These are phyloP conservation scores for Tuber brumale DNA, from an alignment of 495 filamentous ascomycete species.

Conservation along the genomic window DNA sequence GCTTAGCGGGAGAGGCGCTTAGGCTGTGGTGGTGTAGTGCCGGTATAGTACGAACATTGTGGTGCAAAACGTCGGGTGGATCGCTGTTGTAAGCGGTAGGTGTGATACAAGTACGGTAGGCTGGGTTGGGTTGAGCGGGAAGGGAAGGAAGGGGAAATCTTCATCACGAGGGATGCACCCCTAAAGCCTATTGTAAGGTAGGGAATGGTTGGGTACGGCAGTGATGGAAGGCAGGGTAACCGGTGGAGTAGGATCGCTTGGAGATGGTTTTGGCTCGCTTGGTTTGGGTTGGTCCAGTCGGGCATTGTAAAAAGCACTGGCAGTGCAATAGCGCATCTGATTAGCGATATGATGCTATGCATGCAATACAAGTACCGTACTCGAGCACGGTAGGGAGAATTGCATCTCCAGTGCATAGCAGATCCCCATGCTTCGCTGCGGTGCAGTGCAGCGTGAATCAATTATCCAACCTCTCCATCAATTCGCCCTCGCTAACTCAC, in stretches of 20 bases:
- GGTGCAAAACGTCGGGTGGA: background rate
- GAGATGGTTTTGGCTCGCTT: background rate
- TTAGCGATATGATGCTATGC: background rate
- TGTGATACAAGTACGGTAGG: background rate
- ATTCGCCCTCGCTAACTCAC: background rate
- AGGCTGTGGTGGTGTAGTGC: background rate
- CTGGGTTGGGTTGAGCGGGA: background rate
- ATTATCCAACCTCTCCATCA: background rate
- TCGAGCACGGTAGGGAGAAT: background rate
- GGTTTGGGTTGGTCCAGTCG: background rate
- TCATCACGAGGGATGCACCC: background rate
- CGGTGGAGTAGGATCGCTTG: background rate
- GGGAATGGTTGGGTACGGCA: too few species aligned
- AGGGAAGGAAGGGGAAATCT: background rate
- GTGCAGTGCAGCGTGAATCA: background rate
- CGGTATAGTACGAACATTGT: background rate
- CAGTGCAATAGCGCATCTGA: background rate
- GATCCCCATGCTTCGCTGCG: background rate
- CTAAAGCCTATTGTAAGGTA: background rate
- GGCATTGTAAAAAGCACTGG: background rate
- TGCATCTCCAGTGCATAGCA: background rate
- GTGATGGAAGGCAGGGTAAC: background rate
- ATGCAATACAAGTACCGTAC: background rate
- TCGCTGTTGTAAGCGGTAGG: background rate
- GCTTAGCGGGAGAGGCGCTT: background rate